Evolutionary conservation across 805 yeast genomes (phyloP).

Genomic region (Barnettozyma salicaria): DNA sequence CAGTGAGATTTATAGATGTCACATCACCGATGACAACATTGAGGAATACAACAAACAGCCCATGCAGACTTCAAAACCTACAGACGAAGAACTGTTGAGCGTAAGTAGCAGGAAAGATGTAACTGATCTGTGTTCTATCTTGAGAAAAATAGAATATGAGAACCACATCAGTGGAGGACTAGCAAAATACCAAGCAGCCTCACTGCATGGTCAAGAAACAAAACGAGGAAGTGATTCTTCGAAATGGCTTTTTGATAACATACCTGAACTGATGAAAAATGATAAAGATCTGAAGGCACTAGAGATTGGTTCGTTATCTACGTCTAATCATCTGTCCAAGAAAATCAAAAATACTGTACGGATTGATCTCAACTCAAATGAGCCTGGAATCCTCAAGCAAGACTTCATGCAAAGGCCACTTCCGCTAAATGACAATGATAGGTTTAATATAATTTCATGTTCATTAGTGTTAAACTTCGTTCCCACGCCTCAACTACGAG

Average conservation of each 20-base stretch:
- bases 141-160: conserved; percentile 58
- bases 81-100: conserved; percentile 16
- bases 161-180: conserved; percentile 68
- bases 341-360: conserved; percentile 33
- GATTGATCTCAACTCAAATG: conserved; percentile 79
- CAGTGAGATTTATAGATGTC: conserved; percentile 16
- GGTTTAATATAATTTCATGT: conserved; percentile 67
- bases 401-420: conserved; percentile 77
- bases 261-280: conserved; percentile 33
- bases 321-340: conserved; percentile 56
- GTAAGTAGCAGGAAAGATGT: conserved; percentile 14
- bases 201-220: conserved; percentile 72
- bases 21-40: conserved; percentile 25
- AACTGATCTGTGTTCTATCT: conserved; percentile 22
- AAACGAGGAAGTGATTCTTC: conserved; percentile 92
- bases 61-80: conserved; percentile 9
- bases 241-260: conserved; percentile 69
- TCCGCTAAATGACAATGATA: conserved; percentile 41
- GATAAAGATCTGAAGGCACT: conserved; percentile 37
- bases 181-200: conserved; percentile 75
- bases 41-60: conserved; percentile 6
- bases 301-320: conserved; percentile 80
- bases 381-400: conserved; percentile 63
- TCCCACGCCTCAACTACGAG: conserved; percentile 62
- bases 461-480: conserved; percentile 88